Evolutionary conservation across 2,329 filamentous ascomycete species (phyloP), one percentile per base, ranked within the genome.

Genomic region (Myriosclerotinia scirpicola): DNA sequence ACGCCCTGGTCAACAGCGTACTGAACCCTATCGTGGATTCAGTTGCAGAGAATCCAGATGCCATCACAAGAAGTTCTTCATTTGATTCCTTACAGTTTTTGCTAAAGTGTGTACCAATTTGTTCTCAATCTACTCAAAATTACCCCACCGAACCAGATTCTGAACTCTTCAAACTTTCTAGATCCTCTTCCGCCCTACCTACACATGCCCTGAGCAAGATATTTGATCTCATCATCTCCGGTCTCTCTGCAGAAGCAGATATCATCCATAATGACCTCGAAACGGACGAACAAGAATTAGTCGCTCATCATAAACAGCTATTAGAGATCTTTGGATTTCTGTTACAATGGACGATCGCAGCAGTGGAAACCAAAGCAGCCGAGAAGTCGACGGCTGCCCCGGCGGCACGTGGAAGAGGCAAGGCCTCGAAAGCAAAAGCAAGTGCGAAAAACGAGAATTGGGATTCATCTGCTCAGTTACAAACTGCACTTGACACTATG

Each of bases 61-160:
- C 91, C 68, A 89, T 99, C 72, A 88, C 87, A 69, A 89, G 89
- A 79, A 86, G 88, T 74, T 85, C 87, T 62, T 85, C 89, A 71
- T 93, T 98, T 81, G 94, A 99, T 81, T 97, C 93, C 69, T 79
- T 99, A 73, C 94, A 97, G 79, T 97, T 97, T 76, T 82, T 99
- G 68, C 85, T 99, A 81, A 99, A 99, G 94, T 98, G 87, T 83
- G 92, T 86, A 75, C 84, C 86, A 80, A 83, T 81, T 77, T 83
- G 81, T 79, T 74, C 75, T 74, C 67, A 67, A 64, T 76, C 77
- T 75, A 75, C 71, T 74, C 68, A 74, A 67, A 75, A 71, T 56
- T 72, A 70, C 67, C 70, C 70, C 64, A 71, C 73, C 77, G 80
- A 81, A 77, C 80, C 81, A 80, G 79, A 85, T 81, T 85, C 85